phyloP scores from a whole-genome alignment of 176 grass and related monocot species.

The Aegilops bicornis region DNA sequence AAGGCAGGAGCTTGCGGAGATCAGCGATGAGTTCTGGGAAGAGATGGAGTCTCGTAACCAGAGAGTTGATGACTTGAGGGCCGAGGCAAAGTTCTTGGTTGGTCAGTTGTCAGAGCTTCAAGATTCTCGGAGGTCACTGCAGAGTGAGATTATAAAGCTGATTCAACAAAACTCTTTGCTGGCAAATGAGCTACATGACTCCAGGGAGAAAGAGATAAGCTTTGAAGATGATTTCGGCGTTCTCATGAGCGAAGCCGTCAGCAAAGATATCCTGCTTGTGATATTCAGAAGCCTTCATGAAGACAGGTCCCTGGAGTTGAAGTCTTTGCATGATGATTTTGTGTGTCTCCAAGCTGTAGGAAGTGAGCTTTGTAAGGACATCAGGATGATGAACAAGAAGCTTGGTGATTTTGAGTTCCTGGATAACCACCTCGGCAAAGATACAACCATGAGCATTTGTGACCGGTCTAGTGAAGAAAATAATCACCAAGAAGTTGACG shows the following conservation, averaged over 20 bases:
- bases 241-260: conserved; percentile 56
- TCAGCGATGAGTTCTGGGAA: conserved; percentile 57
- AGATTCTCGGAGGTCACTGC: conserved; percentile 56
- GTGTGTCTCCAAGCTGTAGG: conserved; percentile 46
- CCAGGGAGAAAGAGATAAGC: conserved; percentile 43
- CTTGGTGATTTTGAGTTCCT: conserved; percentile 41
- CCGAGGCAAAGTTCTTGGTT: conserved; percentile 70
- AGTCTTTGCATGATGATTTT: conserved; percentile 45
- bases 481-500: conserved; percentile 3
- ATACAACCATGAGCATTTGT: conserved; percentile 37
- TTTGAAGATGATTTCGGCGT: conserved; percentile 52
- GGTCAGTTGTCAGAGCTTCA: conserved; percentile 74
- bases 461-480: conserved; percentile 24
- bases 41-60: conserved; percentile 51
- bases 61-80: conserved; percentile 64
- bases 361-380: conserved; percentile 49
- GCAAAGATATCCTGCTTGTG: conserved; percentile 61
- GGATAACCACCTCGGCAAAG: conserved; percentile 38
- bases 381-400: conserved; percentile 49
- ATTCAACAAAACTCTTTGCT: conserved; percentile 63
- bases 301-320: conserved; percentile 54
- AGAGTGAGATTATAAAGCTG: conserved; percentile 66
- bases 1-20: conserved; percentile 46
- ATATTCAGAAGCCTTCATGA: conserved; percentile 55
- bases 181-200: conserved; percentile 48